Percentiles rank a stretch among this genome's conserved stretches.
Conservation (phyloP, 2,329 filamentous ascomycete species). For the Monilinia laxa region DNA sequence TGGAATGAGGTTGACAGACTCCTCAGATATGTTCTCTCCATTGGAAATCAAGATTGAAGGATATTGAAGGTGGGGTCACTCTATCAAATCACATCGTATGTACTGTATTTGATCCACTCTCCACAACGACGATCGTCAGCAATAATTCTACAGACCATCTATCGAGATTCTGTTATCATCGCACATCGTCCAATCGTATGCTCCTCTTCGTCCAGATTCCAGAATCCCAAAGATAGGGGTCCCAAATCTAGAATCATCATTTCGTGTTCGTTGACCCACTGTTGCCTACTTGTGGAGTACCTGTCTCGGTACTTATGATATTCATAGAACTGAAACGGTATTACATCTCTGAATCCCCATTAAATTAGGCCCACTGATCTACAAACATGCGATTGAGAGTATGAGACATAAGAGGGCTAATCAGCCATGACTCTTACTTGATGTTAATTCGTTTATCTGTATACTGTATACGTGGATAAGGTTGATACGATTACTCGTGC, state of each 20-base stretch:
- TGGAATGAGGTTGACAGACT: neutral
- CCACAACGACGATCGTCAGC: neutral
- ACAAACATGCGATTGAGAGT: neutral
- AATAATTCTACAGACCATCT: neutral
- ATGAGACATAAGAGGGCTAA: slow-evolving; percentile 3
- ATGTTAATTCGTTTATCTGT: neutral
- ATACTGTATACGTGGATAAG: neutral
- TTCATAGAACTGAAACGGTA: neutral
- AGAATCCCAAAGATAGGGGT: neutral
- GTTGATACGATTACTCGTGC: neutral
- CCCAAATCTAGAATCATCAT: neutral
- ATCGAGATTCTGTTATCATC: neutral
- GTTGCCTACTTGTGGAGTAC: neutral
- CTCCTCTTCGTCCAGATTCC: neutral
- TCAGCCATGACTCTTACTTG: neutral
- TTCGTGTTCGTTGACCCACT: slow-evolving; percentile 6
- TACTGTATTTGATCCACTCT: neutral
- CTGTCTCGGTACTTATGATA: slow-evolving; percentile 5
- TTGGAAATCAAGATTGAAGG: neutral
- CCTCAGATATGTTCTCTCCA: neutral
- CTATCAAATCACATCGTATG: neutral
- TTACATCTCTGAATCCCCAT: neutral
- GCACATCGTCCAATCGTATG: neutral
- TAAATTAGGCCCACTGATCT: slow-evolving; percentile 4
- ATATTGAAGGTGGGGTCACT: neutral